A percentile compares a stretch with the other conserved stretches of the same genome.
These are phyloP conservation scores for Teratosphaeriaceae sp. DNA, from an alignment of 2,329 filamentous ascomycete species.

Conservation along the genomic window DNA sequence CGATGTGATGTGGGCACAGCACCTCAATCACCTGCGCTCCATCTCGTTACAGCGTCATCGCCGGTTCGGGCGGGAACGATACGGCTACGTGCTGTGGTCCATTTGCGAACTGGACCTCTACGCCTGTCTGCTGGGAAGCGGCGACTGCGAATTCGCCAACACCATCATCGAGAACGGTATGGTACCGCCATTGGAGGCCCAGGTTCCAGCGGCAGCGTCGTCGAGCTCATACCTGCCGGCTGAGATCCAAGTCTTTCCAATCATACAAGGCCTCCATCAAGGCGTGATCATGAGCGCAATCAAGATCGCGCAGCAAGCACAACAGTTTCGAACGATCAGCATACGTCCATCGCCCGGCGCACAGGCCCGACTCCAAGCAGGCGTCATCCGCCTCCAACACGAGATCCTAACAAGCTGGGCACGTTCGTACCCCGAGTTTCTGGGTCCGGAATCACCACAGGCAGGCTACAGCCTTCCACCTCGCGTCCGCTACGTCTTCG, in stretches of 20 bases:
- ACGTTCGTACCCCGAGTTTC: slow-evolving; percentile 20
- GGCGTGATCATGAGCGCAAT: slow-evolving; percentile 40
- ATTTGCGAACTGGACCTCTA: slow-evolving; percentile 51
- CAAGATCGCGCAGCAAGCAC: slow-evolving; percentile 38
- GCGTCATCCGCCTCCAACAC: slow-evolving; percentile 19
- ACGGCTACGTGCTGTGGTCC: slow-evolving; percentile 49
- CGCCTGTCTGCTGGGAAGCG: slow-evolving; percentile 47
- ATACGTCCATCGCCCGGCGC: slow-evolving; percentile 13
- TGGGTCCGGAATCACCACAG: slow-evolving; percentile 15
- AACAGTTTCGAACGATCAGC: slow-evolving; percentile 29
- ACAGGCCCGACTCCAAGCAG: slow-evolving; percentile 21
- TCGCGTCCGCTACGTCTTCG: slow-evolving; percentile 28
- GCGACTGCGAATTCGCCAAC: slow-evolving; percentile 45
- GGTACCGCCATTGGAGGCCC: slow-evolving; percentile 34
- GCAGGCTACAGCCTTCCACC: slow-evolving; percentile 27
- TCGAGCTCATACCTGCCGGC: slow-evolving; percentile 10
- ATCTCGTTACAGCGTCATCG: slow-evolving; percentile 44
- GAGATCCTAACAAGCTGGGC: slow-evolving; percentile 26
- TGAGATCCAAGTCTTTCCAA: slow-evolving; percentile 23
- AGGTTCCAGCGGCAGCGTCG: slow-evolving; percentile 19
- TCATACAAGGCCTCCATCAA: slow-evolving; percentile 40
- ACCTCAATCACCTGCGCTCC: slow-evolving; percentile 46
- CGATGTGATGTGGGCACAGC: slow-evolving; percentile 48
- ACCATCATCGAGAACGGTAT: slow-evolving; percentile 42
- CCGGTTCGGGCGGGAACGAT: slow-evolving; percentile 35